Percentiles rank a stretch among this genome's conserved stretches.
These are phyloP conservation scores for Epicoccum nigrum DNA, from an alignment of 2,329 filamentous ascomycete genomes.

Conservation along the genomic window DNA sequence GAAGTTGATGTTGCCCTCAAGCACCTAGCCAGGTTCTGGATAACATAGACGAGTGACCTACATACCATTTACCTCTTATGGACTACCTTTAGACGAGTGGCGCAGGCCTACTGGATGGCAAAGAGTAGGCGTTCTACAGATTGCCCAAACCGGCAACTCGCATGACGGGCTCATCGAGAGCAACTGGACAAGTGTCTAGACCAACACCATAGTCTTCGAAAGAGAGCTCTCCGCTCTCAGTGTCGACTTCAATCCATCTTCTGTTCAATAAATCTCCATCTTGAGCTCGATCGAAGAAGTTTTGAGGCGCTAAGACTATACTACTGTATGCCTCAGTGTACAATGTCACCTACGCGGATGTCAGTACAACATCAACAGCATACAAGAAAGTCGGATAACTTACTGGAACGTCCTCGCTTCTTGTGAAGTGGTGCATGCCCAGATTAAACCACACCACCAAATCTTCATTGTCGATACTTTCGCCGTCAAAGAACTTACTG, in stretches of 20 bases:
- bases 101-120: neutral
- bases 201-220: slow-evolving; percentile 26
- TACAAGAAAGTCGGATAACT: neutral
- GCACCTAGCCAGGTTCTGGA: slow-evolving; percentile 1
- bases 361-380: neutral
- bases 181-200: slow-evolving; percentile 18
- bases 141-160: slow-evolving; percentile 13
- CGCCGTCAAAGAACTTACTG: slow-evolving; percentile 56
- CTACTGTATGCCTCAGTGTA: slow-evolving; percentile 30
- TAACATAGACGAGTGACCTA: neutral
- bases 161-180: slow-evolving; percentile 22
- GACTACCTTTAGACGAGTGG: neutral
- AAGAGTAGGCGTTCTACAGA: neutral
- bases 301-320: slow-evolving; percentile 30
- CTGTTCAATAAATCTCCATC: slow-evolving; percentile 28
- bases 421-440: slow-evolving; percentile 52
- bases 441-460: slow-evolving; percentile 59
- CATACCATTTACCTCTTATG: neutral
- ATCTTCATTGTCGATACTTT: slow-evolving; percentile 51
- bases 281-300: slow-evolving; percentile 31
- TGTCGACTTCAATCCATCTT: slow-evolving; percentile 26
- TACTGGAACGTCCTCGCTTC: slow-evolving; percentile 14
- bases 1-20: neutral
- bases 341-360: slow-evolving; percentile 15
- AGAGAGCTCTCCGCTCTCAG: slow-evolving; percentile 17